phyloP scores from a whole-genome alignment of 345 rosid genomes.

The Lepidium sativum region DNA sequence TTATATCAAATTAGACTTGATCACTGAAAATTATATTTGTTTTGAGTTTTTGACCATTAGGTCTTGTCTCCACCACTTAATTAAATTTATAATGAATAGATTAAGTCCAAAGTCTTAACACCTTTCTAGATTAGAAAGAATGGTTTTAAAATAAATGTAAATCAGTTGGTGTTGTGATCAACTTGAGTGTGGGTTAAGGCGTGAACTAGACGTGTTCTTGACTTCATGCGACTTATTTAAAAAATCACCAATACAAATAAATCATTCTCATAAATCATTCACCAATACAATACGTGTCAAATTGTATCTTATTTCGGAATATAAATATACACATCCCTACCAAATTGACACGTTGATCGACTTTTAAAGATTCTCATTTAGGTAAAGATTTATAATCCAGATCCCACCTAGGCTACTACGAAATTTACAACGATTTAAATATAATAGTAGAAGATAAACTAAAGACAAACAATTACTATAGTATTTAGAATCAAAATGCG shows the following conservation, averaged over 20 bases:
- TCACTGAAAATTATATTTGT: too few species aligned
- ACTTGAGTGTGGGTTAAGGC: neutral
- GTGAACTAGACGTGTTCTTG: too few species aligned
- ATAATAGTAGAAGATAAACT: neutral
- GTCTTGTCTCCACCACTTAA: too few species aligned
- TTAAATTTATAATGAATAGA: too few species aligned
- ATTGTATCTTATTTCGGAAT: neutral
- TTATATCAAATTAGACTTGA: too few species aligned
- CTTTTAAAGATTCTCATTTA: neutral
- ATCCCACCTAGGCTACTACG: conserved; percentile 11
- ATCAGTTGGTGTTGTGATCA: neutral
- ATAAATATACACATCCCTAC: neutral
- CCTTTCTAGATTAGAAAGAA: neutral
- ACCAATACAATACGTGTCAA: conserved; percentile 8
- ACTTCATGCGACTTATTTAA: neutral
- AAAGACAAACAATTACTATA: neutral
- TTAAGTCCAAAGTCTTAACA: too few species aligned
- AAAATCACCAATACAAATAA: neutral
- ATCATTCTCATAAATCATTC: too few species aligned
- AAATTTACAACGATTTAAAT: conserved; percentile 5
- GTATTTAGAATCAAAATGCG: neutral
- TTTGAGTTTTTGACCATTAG: too few species aligned
- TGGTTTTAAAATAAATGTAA: neutral
- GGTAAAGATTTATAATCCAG: neutral
- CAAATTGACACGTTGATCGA: neutral